A percentile compares a stretch with the other conserved stretches of the same genome.
Conservation (phyloP, 2,329 filamentous ascomycete genomes). For the Raffaelea albimanens region DNA sequence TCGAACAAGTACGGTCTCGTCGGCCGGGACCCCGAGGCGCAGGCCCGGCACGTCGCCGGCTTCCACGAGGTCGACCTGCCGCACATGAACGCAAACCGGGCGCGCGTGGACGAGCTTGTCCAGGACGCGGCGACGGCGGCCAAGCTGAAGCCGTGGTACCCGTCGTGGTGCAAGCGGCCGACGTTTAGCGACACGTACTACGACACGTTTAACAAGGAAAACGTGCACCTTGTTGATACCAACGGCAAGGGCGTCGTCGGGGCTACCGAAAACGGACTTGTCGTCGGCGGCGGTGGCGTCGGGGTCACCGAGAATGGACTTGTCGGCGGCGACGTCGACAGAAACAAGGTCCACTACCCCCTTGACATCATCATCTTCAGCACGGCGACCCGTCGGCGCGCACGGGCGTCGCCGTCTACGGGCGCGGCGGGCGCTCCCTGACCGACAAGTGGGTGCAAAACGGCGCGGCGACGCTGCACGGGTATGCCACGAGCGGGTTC, state of each 20-base stretch:
- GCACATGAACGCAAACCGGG: constrained; percentile 32
- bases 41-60: constrained; percentile 22
- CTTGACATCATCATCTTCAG: constrained; percentile 13
- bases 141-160: constrained; percentile 50
- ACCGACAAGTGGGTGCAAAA: not conserved
- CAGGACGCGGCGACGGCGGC: constrained; percentile 39
- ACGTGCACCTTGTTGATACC: constrained; percentile 53
- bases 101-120: constrained; percentile 40
- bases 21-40: not conserved
- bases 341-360: too few species aligned
- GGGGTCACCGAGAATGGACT: constrained; percentile 34
- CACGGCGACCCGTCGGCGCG: not conserved
- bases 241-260: constrained; percentile 39
- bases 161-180: constrained; percentile 53
- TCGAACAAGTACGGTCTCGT: constrained; percentile 19
- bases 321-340: constrained; percentile 32
- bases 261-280: constrained; percentile 35
- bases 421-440: not conserved
- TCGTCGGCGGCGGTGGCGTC: constrained; percentile 31
- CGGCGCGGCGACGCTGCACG: not conserved
- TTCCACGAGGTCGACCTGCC: constrained; percentile 31
- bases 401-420: not conserved
- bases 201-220: constrained; percentile 44
- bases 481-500: not conserved
- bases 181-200: constrained; percentile 54